phyloP scores from a whole-genome alignment of 495 filamentous ascomycete species.

The Annulohypoxylon nitens region DNA sequence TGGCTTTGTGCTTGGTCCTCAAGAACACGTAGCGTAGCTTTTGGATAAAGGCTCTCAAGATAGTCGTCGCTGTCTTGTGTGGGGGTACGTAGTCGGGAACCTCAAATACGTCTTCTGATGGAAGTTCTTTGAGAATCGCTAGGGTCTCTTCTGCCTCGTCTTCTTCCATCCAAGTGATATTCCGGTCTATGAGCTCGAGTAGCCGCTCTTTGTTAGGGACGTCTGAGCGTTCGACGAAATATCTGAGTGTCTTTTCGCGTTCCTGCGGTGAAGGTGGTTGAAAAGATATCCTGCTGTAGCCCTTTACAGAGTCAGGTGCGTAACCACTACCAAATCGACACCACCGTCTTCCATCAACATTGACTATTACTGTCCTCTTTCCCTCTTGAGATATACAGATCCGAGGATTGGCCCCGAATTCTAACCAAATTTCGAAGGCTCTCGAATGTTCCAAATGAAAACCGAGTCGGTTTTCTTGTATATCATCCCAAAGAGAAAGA shows the following conservation, averaged over 20 bases:
- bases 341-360: background rate
- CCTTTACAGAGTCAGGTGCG: too few relatives aligned
- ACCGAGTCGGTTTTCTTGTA: background rate
- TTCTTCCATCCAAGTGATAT: conserved; percentile 1
- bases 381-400: background rate
- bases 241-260: background rate
- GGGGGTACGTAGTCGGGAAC: background rate
- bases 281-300: background rate
- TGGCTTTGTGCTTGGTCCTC: background rate
- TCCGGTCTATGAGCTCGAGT: conserved; percentile 24
- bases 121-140: conserved; percentile 4
- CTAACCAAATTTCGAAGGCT: background rate
- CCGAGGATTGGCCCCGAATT: conserved; percentile 7
- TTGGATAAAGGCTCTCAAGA: background rate
- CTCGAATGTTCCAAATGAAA: background rate
- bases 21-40: background rate
- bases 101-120: background rate
- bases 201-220: conserved; percentile 21
- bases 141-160: conserved; percentile 3
- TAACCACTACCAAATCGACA: background rate
- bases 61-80: background rate
- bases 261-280: background rate
- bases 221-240: background rate
- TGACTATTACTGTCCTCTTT: background rate
- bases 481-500: background rate